These are phyloP conservation scores for Paulownia fortunei DNA, from an alignment of 257 asterid genomes.

Conservation along the genomic window DNA sequence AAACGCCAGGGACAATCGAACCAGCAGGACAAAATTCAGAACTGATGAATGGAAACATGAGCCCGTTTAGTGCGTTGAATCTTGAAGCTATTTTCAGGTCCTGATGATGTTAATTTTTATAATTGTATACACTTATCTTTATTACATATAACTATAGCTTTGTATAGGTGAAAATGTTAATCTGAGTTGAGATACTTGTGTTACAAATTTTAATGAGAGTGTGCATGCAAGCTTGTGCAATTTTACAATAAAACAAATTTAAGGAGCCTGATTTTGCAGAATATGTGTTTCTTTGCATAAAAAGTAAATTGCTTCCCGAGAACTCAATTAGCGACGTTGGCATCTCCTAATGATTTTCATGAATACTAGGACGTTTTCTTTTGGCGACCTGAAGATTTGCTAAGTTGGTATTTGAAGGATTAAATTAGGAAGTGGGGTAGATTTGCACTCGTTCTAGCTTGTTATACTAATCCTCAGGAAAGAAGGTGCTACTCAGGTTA, in stretches of 20 bases:
- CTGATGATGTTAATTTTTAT: conserved; percentile 26
- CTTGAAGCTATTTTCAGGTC: conserved; percentile 61
- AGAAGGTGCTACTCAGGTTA: no score
- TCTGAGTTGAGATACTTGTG: neutral
- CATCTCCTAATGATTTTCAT: no score
- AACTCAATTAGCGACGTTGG: no score
- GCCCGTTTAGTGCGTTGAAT: conserved; percentile 45
- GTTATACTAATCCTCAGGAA: no score
- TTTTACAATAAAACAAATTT: neutral
- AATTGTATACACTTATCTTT: neutral
- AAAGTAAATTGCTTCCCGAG: no score
- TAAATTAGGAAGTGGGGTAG: no score
- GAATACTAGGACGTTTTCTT: no score
- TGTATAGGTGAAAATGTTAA: conserved; percentile 27
- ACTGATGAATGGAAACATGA: conserved; percentile 21
- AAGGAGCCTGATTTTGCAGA: neutral
- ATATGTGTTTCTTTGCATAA: neutral
- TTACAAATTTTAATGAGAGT: neutral
- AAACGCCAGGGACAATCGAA: neutral
- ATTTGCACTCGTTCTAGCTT: no score
- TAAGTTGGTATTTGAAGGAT: no score
- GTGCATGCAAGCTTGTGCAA: neutral
- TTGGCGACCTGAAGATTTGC: no score
- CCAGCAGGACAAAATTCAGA: no score
- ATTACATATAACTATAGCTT: neutral